phyloP scores from a whole-genome alignment of 78 protist species.

The Dictyostelium brefeldianum region DNA sequence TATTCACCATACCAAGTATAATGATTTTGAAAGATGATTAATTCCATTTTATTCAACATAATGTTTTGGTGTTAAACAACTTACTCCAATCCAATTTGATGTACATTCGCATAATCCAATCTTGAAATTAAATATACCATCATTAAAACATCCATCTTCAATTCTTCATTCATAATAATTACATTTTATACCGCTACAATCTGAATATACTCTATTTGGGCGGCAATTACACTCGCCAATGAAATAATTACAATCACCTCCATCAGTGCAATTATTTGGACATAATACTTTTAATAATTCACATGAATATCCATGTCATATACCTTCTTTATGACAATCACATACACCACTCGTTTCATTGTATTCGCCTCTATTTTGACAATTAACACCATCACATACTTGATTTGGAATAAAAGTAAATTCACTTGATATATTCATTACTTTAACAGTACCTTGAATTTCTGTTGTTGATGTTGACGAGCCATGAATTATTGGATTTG shows the following conservation, averaged over 20 bases:
- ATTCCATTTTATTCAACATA: background rate
- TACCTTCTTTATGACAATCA: background rate
- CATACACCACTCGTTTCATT: background rate
- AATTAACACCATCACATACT: background rate
- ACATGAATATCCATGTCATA: background rate
- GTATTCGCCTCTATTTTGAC: background rate
- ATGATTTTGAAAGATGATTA: background rate
- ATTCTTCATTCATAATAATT: background rate
- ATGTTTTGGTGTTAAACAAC: no score
- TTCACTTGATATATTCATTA: background rate
- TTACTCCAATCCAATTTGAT: no score
- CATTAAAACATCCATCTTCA: no score
- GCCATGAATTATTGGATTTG: background rate
- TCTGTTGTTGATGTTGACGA: background rate
- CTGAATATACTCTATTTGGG: background rate
- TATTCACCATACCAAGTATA: background rate
- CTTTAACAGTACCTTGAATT: background rate
- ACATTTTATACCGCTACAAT: constrained; percentile 4
- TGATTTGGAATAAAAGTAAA: background rate
- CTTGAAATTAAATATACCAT: no score
- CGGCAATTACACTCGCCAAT: background rate
- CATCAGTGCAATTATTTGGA: background rate
- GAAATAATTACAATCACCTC: background rate
- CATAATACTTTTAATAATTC: background rate
- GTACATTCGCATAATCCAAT: no score